Conservation (phyloP, 768 basidiomycete genomes). For the Tricholoma matsutake region DNA sequence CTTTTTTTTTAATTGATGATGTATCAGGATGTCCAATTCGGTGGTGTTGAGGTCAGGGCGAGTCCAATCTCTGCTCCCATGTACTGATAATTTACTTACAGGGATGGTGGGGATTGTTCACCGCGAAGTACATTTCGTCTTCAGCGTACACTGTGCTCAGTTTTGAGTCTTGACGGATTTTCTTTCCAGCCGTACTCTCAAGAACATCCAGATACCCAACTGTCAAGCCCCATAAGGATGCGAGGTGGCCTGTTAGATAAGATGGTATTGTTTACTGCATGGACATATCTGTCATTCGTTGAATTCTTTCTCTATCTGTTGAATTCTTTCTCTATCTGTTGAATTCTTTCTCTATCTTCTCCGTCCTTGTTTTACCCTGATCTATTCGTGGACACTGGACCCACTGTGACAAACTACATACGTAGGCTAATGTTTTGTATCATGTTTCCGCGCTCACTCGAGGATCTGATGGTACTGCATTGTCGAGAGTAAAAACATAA, state of each 20-base stretch:
- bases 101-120: slow-evolving; percentile 50
- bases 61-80: background rate
- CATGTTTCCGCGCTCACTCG: background rate
- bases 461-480: too few relatives aligned
- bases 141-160: background rate
- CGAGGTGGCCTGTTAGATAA: background rate
- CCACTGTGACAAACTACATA: background rate
- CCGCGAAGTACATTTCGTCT: slow-evolving; percentile 33
- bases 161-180: background rate
- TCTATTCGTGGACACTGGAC: background rate
- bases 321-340: background rate
- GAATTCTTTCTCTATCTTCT: background rate
- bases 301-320: background rate
- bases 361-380: background rate
- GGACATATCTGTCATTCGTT: background rate
- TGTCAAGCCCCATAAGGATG: slow-evolving; percentile 42
- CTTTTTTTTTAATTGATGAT: slow-evolving; percentile 4
- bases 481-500: too few relatives aligned
- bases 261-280: background rate
- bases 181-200: slow-evolving; percentile 58
- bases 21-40: slow-evolving; percentile 53
- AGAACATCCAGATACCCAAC: slow-evolving; percentile 63
- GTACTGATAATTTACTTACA: slow-evolving; percentile 10
- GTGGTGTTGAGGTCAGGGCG: slow-evolving; percentile 61
- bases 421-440: background rate